A percentile compares a stretch with the other conserved stretches of the same genome.
These are phyloP conservation scores for Stemphylium lycopersici DNA, from an alignment of 2,329 filamentous ascomycete species.

Conservation along the genomic window DNA sequence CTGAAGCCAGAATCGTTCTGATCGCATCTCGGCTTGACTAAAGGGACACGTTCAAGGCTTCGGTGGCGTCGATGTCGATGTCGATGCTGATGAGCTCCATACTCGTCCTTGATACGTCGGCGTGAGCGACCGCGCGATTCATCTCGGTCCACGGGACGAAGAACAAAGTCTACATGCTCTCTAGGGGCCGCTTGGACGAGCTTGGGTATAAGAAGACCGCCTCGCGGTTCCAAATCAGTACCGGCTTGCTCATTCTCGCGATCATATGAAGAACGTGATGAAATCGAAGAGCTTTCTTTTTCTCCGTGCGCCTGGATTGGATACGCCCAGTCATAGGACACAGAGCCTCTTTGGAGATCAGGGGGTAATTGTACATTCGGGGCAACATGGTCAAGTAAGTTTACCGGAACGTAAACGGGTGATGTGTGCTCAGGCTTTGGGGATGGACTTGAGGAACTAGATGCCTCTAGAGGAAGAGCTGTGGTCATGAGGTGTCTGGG, in stretches of 20 bases:
- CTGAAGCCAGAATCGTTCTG: conserved; percentile 18
- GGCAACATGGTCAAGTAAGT: conserved; percentile 1
- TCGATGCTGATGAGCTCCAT: conserved; percentile 15
- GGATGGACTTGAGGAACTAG: conserved; percentile 11
- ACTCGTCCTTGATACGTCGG: conserved; percentile 11
- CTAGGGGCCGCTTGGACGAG: conserved; percentile 26
- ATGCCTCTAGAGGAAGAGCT: conserved; percentile 28
- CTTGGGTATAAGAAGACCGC: conserved; percentile 29
- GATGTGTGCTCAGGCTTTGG: not conserved
- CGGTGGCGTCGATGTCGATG: conserved; percentile 16
- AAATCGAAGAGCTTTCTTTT: conserved; percentile 4
- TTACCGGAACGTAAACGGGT: not conserved
- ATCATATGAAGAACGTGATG: conserved; percentile 18
- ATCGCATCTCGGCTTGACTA: conserved; percentile 3
- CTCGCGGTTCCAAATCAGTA: conserved; percentile 23
- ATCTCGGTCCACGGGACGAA: conserved; percentile 33
- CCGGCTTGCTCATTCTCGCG: conserved; percentile 4
- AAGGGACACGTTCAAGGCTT: conserved; percentile 15
- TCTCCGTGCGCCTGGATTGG: not conserved
- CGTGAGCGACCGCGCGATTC: conserved; percentile 34
- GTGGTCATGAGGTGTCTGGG: conserved; percentile 30
- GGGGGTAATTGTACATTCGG: conserved; percentile 4
- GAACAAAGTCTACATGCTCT: conserved; percentile 40
- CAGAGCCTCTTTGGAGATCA: conserved; percentile 20
- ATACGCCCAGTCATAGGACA: conserved; percentile 41